Base-by-base conservation (phyloP, 345 rosid genomes). In the Eucalyptus tenuipes region DNA sequence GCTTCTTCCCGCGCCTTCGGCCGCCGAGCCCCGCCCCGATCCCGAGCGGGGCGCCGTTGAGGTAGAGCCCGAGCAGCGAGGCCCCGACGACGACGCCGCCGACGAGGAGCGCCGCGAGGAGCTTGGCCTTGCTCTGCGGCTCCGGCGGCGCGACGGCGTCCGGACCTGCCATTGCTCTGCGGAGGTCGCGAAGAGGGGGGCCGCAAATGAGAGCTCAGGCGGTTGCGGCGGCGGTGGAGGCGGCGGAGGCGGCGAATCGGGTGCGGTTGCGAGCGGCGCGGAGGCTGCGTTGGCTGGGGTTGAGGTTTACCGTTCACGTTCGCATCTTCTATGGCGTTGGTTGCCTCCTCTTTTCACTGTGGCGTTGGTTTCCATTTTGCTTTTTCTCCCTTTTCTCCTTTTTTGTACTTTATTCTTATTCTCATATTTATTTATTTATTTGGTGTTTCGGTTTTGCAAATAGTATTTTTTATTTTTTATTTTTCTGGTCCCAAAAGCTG, bases 71-170 rank as follows among this genome's bases (percentile, higher is more conserved):
- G 49, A 93, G 87, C 7, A 87, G 84, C 15, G 91, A 92, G 84
- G 92, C 93, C 55, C 94, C 96, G 88, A 91, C 90, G 49, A 89
- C 94, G 45, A 90, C 94, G 55, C 95, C 98, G 45, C 95, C 95
- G 59, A 94, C 82, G 84, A 95, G 88, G 86, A 91, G 91, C 79
- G 92, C 90, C 48, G 93, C 91, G 81, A 93, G 89, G 82, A 93
- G 84, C 86, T 85, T 86, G 85, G 87, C 85, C 87, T 86, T 89
- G 59, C 48, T 90, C 91, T 92, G 92, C 88, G 90, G 90, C 59
- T 87, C 93, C 95, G 92, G 91, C 24, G 86, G 68, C 42, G 79
- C 45, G 57, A 31, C 42, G 25, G 87, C 87, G 66, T 66, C 87
- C 53, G 84, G 55, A 71, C 86, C 81, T 85, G 80, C 49, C 89